Percentiles rank a stretch among this genome's conserved stretches.
Evolutionary conservation across 225 moss, liverwort and hornwort species (phyloP).

Genomic region (Takakia lepidozioides): DNA sequence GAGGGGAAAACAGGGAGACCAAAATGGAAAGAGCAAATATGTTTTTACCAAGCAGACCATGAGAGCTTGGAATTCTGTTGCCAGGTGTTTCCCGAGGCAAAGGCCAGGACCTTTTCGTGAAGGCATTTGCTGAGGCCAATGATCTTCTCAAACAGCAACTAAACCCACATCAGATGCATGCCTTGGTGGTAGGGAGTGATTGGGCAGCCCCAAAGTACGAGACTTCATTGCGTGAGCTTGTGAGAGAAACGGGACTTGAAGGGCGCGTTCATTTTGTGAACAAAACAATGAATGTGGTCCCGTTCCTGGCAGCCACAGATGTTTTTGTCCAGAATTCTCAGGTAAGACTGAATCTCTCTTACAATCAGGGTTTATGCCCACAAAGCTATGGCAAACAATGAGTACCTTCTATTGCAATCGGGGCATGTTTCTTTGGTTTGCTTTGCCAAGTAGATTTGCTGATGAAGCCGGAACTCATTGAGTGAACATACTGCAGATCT

Average conservation of each 20-base stretch:
- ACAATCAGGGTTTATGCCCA: too few species aligned
- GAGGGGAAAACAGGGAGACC: too few species aligned
- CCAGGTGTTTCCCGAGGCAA: conserved; percentile 49
- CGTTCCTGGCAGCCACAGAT: conserved; percentile 35
- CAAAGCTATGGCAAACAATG: too few species aligned
- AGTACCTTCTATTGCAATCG: too few species aligned
- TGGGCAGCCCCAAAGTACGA: conserved; percentile 26
- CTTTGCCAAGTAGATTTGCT: too few species aligned
- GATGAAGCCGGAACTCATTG: too few species aligned
- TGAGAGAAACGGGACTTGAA: conserved; percentile 15
- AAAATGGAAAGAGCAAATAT: too few species aligned
- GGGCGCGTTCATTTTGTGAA: conserved; percentile 32
- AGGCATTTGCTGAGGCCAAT: conserved; percentile 24
- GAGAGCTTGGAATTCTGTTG: too few species aligned
- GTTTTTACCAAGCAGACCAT: too few species aligned
- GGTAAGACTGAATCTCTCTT: too few species aligned
- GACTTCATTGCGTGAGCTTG: conserved; percentile 22
- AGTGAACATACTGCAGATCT: too few species aligned
- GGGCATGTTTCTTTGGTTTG: too few species aligned
- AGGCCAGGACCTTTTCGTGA: conserved; percentile 45
- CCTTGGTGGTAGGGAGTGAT: conserved; percentile 43
- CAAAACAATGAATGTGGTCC: conserved; percentile 22
- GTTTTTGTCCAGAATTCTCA: conserved; percentile 47
- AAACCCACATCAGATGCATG: conserved; percentile 9
- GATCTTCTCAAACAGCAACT: conserved; percentile 13